Percentiles rank a stretch among this genome's conserved stretches.
phyloP scores from a whole-genome alignment of 352 stramenopile genomes.

The Globisporangium parvum region DNA sequence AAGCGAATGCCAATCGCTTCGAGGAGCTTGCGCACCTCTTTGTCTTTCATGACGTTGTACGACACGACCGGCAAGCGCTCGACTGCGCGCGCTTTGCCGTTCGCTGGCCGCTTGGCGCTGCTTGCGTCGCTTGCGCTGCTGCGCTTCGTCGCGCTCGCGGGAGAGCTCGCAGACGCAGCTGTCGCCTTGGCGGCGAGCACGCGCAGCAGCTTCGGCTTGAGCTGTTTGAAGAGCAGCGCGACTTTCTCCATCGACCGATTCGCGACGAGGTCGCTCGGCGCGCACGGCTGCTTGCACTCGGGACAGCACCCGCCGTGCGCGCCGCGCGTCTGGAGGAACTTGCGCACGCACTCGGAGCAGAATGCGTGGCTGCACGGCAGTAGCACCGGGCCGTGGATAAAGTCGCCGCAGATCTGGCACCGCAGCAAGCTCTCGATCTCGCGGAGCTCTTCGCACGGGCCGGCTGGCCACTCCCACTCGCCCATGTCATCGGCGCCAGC shows the following conservation, averaged over 20 bases:
- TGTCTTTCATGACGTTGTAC: conserved; percentile 85
- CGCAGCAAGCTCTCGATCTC: conserved; percentile 72
- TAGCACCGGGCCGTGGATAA: conserved; percentile 75
- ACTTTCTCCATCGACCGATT: conserved; percentile 76
- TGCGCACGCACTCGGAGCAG: conserved; percentile 79
- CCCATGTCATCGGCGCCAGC: conserved; percentile 23
- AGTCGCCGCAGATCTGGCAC: conserved; percentile 81
- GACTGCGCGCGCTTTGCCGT: conserved; percentile 10
- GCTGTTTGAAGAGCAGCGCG: conserved; percentile 51
- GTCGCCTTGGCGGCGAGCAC: conserved; percentile 19
- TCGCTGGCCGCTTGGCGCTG: conserved; percentile 1
- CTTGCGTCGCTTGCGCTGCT: conserved; percentile 1
- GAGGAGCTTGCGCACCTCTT: conserved; percentile 71
- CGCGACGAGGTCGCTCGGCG: conserved; percentile 46
- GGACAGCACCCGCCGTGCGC: conserved; percentile 68
- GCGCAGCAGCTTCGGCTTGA: conserved; percentile 62
- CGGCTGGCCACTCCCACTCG: conserved; percentile 73
- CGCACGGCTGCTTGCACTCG: conserved; percentile 71
- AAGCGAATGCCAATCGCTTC: conserved; percentile 59
- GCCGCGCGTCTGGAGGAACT: conserved; percentile 66
- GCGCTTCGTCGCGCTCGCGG: neutral
- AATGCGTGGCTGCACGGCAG: conserved; percentile 78
- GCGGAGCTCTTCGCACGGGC: conserved; percentile 41
- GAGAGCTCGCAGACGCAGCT: neutral
- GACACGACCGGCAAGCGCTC: conserved; percentile 72